A percentile compares a stretch with the other conserved stretches of the same genome.
Evolutionary conservation across 768 basidiomycete species (phyloP).

Genomic region (Glaciozyma antarctica): DNA sequence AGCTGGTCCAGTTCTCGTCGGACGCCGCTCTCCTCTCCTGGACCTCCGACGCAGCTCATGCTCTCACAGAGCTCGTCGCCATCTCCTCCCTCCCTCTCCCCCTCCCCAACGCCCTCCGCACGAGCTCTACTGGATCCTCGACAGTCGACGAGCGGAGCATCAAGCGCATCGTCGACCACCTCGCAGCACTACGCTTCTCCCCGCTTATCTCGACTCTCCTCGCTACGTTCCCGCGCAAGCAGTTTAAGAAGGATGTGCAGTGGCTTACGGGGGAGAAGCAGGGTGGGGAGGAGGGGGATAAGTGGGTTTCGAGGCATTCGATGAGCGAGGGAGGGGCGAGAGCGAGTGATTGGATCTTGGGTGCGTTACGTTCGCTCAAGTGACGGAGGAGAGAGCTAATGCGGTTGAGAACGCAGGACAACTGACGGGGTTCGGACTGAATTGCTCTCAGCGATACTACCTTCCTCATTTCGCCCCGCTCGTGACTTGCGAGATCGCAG

Average conservation of each 20-base stretch:
- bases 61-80: not conserved
- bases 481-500: conserved; percentile 24
- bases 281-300: not conserved
- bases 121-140: not conserved
- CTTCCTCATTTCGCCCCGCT: conserved; percentile 16
- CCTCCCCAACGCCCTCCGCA: not conserved
- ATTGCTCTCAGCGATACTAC: conserved; percentile 13
- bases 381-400: not conserved
- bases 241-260: conserved; percentile 12
- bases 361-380: not conserved
- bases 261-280: conserved; percentile 25
- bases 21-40: not conserved
- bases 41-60: not conserved
- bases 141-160: conserved; percentile 5
- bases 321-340: conserved; percentile 20
- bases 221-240: not conserved
- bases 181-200: conserved; percentile 9
- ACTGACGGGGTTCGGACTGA: conserved; percentile 15
- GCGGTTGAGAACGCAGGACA: conserved; percentile 1
- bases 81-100: conserved; percentile 1
- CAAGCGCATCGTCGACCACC: conserved; percentile 9
- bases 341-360: conserved; percentile 14
- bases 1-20: not conserved
- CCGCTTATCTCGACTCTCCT: conserved; percentile 13
- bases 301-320: conserved; percentile 28